These are phyloP conservation scores for Chrysochromulina tobinii DNA, from an alignment of 78 protist species.

Conservation along the genomic window DNA sequence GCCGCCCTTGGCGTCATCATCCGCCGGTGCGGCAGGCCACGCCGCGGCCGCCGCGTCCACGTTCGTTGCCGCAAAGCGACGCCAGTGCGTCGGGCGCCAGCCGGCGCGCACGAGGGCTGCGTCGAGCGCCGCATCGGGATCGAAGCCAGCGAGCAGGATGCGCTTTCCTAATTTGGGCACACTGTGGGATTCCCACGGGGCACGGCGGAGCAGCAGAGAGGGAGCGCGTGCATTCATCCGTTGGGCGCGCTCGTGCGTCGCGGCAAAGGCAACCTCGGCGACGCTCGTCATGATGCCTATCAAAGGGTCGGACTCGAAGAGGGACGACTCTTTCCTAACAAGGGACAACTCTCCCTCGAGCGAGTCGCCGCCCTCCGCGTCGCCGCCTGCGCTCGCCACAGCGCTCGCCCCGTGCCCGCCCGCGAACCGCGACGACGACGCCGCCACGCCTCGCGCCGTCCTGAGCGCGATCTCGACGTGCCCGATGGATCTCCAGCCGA, in stretches of 20 bases:
- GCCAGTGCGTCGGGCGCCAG: neutral
- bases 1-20: neutral
- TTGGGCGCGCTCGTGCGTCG: neutral
- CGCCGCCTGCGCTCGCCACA: too few species aligned
- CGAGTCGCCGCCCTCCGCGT: too few species aligned
- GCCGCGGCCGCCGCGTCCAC: neutral
- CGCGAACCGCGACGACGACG: neutral
- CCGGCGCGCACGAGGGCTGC: neutral
- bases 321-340: too few species aligned
- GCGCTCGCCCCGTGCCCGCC: too few species aligned
- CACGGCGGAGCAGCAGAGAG: neutral
- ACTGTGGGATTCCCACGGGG: neutral
- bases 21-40: neutral
- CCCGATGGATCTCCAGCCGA: neutral
- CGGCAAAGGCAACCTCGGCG: neutral
- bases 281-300: neutral
- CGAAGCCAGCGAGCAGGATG: neutral
- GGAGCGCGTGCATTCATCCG: neutral
- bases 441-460: neutral
- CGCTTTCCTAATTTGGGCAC: neutral
- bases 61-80: neutral
- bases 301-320: too few species aligned
- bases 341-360: too few species aligned
- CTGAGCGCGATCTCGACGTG: conserved; percentile 5
- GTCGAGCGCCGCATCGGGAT: neutral